Conservation (phyloP, 768 basidiomycete species). For the Serendipita indica region DNA sequence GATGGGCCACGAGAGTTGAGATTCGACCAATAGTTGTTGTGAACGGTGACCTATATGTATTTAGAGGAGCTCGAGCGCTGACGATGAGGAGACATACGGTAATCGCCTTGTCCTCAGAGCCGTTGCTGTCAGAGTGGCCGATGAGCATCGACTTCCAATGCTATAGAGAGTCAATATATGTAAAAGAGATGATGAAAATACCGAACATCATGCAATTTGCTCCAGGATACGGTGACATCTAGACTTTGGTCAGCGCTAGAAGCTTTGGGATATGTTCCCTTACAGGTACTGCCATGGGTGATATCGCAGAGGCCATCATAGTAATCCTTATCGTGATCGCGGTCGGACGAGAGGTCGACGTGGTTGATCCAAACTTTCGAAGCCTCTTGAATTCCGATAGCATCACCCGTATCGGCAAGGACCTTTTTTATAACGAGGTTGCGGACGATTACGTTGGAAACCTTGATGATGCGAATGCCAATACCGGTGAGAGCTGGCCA, state of each 20-base stretch:
- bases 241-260: too few relatives aligned
- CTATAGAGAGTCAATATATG: constrained; percentile 9
- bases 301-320: constrained; percentile 34
- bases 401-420: constrained; percentile 31
- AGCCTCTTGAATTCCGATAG: constrained; percentile 30
- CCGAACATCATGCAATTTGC: background rate
- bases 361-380: constrained; percentile 35
- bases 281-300: constrained; percentile 30
- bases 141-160: constrained; percentile 35
- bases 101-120: constrained; percentile 19
- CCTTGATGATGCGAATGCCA: constrained; percentile 31
- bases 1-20: constrained; percentile 22
- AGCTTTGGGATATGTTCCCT: too few relatives aligned
- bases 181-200: background rate
- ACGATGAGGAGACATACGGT: background rate
- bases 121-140: constrained; percentile 32
- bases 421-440: constrained; percentile 38
- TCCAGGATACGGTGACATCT: constrained; percentile 6
- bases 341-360: constrained; percentile 31
- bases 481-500: constrained; percentile 29
- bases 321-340: constrained; percentile 30
- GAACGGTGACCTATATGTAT: constrained; percentile 28
- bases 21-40: constrained; percentile 25
- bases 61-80: constrained; percentile 20
- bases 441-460: constrained; percentile 33